A percentile compares a stretch with the other conserved stretches of the same genome.
phyloP scores from a whole-genome alignment of 1,284 basidiomycete genomes.

The Sanguinoderma infundibulare region DNA sequence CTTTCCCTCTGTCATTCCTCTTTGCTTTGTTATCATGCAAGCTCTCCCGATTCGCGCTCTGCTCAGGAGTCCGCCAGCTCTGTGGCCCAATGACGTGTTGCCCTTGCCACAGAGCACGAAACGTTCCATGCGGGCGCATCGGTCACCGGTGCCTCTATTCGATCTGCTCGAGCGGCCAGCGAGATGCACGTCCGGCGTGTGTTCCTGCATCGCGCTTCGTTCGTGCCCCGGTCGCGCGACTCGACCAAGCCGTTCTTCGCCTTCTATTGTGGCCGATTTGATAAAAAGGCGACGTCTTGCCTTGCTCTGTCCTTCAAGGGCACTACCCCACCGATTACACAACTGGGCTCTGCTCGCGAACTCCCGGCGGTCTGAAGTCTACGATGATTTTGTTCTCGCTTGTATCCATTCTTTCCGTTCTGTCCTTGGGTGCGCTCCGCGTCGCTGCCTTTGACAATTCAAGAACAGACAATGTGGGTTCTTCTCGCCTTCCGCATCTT shows the following conservation, averaged over 20 bases:
- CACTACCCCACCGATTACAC: not conserved
- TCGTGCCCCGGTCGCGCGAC: not conserved
- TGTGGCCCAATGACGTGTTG: not conserved
- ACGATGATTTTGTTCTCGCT: conserved; percentile 21
- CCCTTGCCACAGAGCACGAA: not conserved
- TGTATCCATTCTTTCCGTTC: conserved; percentile 15
- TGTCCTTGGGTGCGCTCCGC: conserved; percentile 15
- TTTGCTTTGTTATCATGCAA: not conserved
- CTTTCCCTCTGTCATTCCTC: not conserved
- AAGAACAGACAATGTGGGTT: conserved; percentile 32
- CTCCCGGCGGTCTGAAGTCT: not conserved
- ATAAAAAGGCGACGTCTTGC: not conserved
- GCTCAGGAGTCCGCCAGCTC: not conserved
- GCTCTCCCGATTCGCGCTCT: not conserved
- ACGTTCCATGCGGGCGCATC: not conserved
- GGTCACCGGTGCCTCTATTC: not conserved
- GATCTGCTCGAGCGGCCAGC: not conserved
- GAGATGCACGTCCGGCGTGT: not conserved
- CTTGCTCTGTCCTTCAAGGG: not conserved
- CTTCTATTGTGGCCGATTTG: not conserved
- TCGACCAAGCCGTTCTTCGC: too few relatives aligned
- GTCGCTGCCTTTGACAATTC: conserved; percentile 31
- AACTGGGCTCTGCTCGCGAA: not conserved
- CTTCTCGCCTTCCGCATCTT: conserved; percentile 1
- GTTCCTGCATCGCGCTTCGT: not conserved